Percentiles rank a stretch among this genome's conserved stretches.
Conservation (phyloP, 202 grass and related monocot species). For the Brachypodium distachyon region DNA sequence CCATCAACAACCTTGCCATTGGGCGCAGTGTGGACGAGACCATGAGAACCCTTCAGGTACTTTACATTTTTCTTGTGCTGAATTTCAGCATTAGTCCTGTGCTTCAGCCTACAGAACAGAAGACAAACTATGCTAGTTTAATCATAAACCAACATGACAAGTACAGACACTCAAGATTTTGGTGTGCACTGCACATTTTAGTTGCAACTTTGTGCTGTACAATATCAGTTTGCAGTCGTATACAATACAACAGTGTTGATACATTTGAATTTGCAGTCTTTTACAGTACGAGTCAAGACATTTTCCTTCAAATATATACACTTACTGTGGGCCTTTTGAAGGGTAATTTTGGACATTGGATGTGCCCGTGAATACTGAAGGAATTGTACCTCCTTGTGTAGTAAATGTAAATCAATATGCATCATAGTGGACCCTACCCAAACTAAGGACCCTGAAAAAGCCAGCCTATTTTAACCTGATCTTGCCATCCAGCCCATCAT, state of each 20-base stretch:
- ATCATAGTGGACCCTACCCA: too few relatives aligned
- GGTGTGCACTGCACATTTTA: not conserved
- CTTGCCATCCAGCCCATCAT: too few relatives aligned
- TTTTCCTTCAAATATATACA: too few relatives aligned
- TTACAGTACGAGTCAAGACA: too few relatives aligned
- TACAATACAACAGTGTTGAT: too few relatives aligned
- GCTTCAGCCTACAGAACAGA: not conserved
- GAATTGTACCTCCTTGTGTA: too few relatives aligned
- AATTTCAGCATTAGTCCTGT: not conserved
- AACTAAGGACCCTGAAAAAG: not conserved
- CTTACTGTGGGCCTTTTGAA: too few relatives aligned
- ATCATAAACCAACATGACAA: not conserved
- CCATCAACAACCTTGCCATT: constrained; percentile 64
- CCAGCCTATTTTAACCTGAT: not conserved
- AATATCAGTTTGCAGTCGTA: too few relatives aligned
- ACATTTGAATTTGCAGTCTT: too few relatives aligned
- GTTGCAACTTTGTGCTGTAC: not conserved
- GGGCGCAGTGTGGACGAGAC: constrained; percentile 64
- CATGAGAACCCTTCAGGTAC: constrained; percentile 58
- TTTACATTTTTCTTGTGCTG: not conserved
- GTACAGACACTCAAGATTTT: not conserved
- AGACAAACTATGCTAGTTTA: not conserved
- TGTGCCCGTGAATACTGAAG: too few relatives aligned
- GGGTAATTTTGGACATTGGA: too few relatives aligned
- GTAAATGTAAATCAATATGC: too few relatives aligned